These are phyloP conservation scores for Aureobasidium musti DNA, from an alignment of 2,329 filamentous ascomycete species.

Conservation along the genomic window DNA sequence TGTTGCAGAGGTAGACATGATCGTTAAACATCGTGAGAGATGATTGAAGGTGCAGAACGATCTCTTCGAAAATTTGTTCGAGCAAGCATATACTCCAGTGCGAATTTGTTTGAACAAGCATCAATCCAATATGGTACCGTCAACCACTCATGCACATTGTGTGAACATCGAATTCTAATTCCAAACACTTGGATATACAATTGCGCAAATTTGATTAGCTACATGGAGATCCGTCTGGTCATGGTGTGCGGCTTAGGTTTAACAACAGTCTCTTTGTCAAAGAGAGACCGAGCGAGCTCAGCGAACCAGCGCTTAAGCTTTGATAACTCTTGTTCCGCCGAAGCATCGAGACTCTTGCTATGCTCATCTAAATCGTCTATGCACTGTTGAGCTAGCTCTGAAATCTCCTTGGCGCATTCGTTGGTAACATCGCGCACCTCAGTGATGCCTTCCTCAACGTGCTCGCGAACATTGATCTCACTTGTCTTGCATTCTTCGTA, in stretches of 20 bases:
- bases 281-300: background rate
- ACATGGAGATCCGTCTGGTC: background rate
- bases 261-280: background rate
- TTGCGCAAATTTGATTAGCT: background rate
- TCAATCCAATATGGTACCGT: too few relatives aligned
- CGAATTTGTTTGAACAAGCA: too few relatives aligned
- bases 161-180: background rate
- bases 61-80: background rate
- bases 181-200: background rate
- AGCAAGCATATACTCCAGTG: too few relatives aligned
- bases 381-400: conserved; percentile 7
- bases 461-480: background rate
- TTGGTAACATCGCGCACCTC: conserved; percentile 3
- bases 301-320: conserved; percentile 12
- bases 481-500: conserved; percentile 17
- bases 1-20: too few relatives aligned
- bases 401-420: conserved; percentile 11
- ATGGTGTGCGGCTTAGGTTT: too few relatives aligned
- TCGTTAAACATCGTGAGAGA: background rate
- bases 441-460: conserved; percentile 10
- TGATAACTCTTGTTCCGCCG: conserved; percentile 1
- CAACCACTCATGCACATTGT: too few relatives aligned
- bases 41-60: too few relatives aligned
- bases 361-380: conserved; percentile 9
- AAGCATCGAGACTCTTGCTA: conserved; percentile 1